Conservation (phyloP, 2,329 filamentous ascomycete genomes). For the Aspergillus quadrilineatus region DNA sequence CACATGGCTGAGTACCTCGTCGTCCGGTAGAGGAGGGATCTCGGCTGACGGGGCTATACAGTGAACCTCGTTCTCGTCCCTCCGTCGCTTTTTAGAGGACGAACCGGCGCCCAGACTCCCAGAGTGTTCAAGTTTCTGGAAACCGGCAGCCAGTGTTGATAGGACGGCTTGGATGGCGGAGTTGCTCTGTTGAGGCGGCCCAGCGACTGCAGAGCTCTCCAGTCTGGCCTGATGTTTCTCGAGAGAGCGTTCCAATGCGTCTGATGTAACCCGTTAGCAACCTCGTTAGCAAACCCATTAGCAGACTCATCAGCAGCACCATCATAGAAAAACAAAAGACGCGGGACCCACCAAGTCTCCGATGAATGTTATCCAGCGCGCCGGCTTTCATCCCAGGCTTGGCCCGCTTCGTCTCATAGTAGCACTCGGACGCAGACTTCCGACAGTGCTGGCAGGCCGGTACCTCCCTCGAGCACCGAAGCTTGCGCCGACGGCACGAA, state of each 20-base stretch:
- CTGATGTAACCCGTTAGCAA: not conserved
- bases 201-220: not conserved
- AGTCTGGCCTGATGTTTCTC: not conserved
- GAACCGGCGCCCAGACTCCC: not conserved
- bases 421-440: conserved; percentile 22
- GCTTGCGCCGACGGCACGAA: conserved; percentile 35
- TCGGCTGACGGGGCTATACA: not conserved
- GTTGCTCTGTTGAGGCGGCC: not conserved
- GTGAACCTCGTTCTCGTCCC: conserved; percentile 1
- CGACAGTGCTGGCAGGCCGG: conserved; percentile 35
- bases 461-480: conserved; percentile 37
- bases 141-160: not conserved
- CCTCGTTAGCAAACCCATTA: not conserved
- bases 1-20: conserved; percentile 28
- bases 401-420: conserved; percentile 33
- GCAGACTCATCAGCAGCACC: no score
- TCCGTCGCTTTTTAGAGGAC: conserved; percentile 12
- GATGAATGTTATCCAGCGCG: conserved; percentile 38
- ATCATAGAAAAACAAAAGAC: not conserved
- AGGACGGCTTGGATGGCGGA: not conserved
- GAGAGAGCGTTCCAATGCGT: conserved; percentile 13
- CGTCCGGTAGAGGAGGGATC: conserved; percentile 3
- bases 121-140: not conserved
- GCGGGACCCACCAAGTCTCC: conserved; percentile 25
- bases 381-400: conserved; percentile 43